A percentile compares a stretch with the other conserved stretches of the same genome.
phyloP scores from a whole-genome alignment of 1,284 basidiomycete genomes.

The Leccinum angustisporum region DNA sequence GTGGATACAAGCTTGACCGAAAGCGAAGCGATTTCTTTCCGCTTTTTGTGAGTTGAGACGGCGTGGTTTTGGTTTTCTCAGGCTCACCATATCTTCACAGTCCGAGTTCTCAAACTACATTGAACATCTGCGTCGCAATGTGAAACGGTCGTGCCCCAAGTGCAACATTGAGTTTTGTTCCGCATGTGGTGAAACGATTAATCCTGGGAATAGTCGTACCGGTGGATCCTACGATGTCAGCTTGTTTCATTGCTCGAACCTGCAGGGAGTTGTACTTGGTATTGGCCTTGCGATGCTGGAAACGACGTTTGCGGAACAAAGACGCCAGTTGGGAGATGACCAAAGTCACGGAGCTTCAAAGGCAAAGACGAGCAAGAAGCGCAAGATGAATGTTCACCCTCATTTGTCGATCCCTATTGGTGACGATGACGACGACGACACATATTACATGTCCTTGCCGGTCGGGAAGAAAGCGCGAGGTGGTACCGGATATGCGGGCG shows the following conservation, averaged over 20 bases:
- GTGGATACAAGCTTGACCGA: conserved; percentile 59
- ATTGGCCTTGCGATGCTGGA: conserved; percentile 82
- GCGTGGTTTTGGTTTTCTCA: not conserved
- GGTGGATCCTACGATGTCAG: conserved; percentile 46
- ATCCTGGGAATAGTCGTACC: conserved; percentile 41
- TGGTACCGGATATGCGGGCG: conserved; percentile 84
- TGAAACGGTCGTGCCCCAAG: conserved; percentile 59
- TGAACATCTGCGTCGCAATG: conserved; percentile 55
- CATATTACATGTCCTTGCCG: conserved; percentile 43
- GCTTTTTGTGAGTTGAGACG: conserved; percentile 61
- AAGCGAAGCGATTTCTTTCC: conserved; percentile 79
- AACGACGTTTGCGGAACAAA: conserved; percentile 61
- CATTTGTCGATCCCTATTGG: conserved; percentile 34
- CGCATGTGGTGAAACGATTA: conserved; percentile 78
- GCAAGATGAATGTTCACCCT: conserved; percentile 44
- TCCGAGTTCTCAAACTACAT: conserved; percentile 71
- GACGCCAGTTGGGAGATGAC: conserved; percentile 41
- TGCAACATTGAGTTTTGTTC: conserved; percentile 75
- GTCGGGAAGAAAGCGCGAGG: conserved; percentile 66
- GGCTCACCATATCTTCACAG: conserved; percentile 39
- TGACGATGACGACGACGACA: conserved; percentile 57
- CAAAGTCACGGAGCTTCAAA: conserved; percentile 36
- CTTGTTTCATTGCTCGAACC: conserved; percentile 83
- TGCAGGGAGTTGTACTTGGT: conserved; percentile 85
- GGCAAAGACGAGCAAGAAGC: conserved; percentile 48